A percentile compares a stretch with the other conserved stretches of the same genome.
Evolutionary conservation across 768 basidiomycete genomes (phyloP).

Genomic region (Termitomyces sp.): DNA sequence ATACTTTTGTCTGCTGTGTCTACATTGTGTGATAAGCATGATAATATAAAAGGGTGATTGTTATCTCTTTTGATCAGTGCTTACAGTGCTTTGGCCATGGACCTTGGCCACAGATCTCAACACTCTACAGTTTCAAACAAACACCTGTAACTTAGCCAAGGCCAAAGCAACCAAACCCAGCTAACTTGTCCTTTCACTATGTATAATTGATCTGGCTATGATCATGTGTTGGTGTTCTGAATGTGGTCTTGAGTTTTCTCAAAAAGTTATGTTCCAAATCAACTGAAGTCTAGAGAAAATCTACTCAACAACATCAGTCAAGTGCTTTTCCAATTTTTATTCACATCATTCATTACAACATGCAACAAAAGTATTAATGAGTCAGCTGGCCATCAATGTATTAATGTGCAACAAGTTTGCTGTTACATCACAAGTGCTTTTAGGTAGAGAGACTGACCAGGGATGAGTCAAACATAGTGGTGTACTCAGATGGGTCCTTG

Average conservation of each 20-base stretch:
- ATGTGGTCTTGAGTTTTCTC: slow-evolving; percentile 14
- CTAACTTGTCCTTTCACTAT: slow-evolving; percentile 1
- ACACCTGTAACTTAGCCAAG: slow-evolving; percentile 7
- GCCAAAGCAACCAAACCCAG: slow-evolving; percentile 9
- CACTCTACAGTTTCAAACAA: slow-evolving; percentile 11
- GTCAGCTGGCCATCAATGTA: slow-evolving; percentile 10
- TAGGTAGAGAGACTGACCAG: no score
- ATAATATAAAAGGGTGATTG: no score
- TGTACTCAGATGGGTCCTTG: no score
- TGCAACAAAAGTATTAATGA: slow-evolving; percentile 21
- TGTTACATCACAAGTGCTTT: no score
- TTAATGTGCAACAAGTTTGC: slow-evolving; percentile 8
- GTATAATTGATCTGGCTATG: slow-evolving; percentile 11
- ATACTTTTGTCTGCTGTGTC: no score
- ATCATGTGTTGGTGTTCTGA: slow-evolving; percentile 14
- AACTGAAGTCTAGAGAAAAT: slow-evolving; percentile 6
- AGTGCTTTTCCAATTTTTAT: no score
- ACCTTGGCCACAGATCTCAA: no score
- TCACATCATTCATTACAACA: slow-evolving; percentile 6
- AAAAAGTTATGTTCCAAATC: slow-evolving; percentile 19
- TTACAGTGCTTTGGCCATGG: no score
- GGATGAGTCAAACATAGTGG: no score
- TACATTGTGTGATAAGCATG: no score
- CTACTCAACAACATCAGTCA: no score
- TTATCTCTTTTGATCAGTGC: no score